Evolutionary conservation across 2,329 filamentous ascomycete species (phyloP).

Genomic region (Diaporthe capsici): DNA sequence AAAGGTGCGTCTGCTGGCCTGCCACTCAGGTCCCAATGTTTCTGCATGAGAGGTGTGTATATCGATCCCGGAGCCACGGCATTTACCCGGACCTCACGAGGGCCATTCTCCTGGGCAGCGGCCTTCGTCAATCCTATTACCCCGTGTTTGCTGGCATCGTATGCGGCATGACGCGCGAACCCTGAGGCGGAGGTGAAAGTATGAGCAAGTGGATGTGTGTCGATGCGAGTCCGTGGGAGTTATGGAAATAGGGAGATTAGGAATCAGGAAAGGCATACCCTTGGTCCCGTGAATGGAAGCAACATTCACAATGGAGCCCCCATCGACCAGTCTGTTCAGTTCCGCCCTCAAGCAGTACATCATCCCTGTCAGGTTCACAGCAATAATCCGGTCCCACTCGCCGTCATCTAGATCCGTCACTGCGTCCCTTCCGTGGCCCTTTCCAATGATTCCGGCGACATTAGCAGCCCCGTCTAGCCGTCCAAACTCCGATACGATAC

Average conservation of each 20-base stretch:
- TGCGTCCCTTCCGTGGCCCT: conserved; percentile 56
- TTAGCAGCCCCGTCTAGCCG: conserved; percentile 69
- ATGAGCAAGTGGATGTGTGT: not conserved
- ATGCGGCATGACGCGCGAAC: conserved; percentile 56
- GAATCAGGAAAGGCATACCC: conserved; percentile 43
- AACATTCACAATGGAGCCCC: conserved; percentile 72
- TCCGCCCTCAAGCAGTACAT: conserved; percentile 66
- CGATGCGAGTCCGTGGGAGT: too few relatives aligned
- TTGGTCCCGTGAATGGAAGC: conserved; percentile 65
- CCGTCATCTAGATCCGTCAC: conserved; percentile 61
- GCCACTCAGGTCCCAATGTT: conserved; percentile 54
- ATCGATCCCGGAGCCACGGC: conserved; percentile 64
- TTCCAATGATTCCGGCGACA: conserved; percentile 65
- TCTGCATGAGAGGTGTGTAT: conserved; percentile 64
- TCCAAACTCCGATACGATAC: conserved; percentile 63
- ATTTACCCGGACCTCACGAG: conserved; percentile 61
- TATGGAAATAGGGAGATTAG: not conserved
- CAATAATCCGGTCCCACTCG: conserved; percentile 64
- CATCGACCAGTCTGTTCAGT: conserved; percentile 59
- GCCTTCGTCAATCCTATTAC: conserved; percentile 55
- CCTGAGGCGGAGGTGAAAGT: conserved; percentile 47
- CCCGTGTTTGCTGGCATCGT: conserved; percentile 55
- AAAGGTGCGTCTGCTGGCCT: conserved; percentile 56
- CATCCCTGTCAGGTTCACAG: conserved; percentile 64
- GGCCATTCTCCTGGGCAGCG: conserved; percentile 56